Evolutionary conservation across 257 asterid genomes (phyloP).

Genomic region (Henckelia pumila): DNA sequence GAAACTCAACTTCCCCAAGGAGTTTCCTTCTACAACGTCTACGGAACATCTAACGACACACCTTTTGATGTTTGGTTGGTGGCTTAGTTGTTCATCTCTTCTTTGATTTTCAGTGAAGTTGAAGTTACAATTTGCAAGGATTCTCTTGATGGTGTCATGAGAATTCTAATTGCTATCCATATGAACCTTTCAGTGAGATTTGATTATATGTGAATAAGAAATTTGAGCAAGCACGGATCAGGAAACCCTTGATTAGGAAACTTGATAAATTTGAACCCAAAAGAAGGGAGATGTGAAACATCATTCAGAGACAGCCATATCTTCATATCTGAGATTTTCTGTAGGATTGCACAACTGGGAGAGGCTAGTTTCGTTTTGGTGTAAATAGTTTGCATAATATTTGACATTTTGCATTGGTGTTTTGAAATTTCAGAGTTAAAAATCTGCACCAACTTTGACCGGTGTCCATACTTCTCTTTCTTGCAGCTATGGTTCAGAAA

Average conservation of each 20-base stretch:
- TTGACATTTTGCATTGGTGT: neutral
- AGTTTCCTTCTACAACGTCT: slow-evolving; percentile 75
- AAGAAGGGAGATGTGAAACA: neutral
- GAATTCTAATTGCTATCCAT: neutral
- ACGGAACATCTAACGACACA: slow-evolving; percentile 76
- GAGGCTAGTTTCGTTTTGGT: neutral
- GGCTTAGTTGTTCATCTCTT: slow-evolving; percentile 10
- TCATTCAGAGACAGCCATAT: neutral
- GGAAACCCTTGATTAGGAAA: neutral
- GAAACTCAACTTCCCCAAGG: slow-evolving; percentile 61
- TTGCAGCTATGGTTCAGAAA: slow-evolving; percentile 83
- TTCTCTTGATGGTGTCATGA: neutral
- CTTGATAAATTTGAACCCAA: neutral
- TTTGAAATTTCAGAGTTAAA: neutral
- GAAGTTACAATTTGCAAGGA: neutral
- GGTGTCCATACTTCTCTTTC: slow-evolving; percentile 14
- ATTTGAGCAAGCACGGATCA: neutral
- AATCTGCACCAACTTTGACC: slow-evolving; percentile 4
- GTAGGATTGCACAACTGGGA: neutral
- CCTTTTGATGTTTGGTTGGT: slow-evolving; percentile 87
- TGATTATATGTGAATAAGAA: neutral
- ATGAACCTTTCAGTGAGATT: neutral
- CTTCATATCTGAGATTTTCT: neutral
- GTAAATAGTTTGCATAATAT: neutral
- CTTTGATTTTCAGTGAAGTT: slow-evolving; percentile 12